Evolutionary conservation across 345 rosid species (phyloP), one percentile per base, ranked within the genome.

Genomic region (Arabidopsis suecica): DNA sequence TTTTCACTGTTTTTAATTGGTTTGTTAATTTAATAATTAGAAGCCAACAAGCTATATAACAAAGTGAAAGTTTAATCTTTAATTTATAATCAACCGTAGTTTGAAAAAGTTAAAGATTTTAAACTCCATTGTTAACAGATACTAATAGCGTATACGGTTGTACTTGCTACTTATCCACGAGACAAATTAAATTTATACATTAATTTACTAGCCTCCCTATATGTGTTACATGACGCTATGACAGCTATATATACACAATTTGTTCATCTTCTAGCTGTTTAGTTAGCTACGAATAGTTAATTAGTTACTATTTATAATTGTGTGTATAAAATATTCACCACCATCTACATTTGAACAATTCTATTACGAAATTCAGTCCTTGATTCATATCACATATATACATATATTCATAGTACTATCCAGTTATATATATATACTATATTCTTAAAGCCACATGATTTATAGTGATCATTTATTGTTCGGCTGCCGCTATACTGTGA

Each of bases 81-180:
- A 28, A 28, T 28, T 28, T 53, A 63, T 42, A 70, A 60, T 7
- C 28, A 69, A 67, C 38, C 69, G 9, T 40, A 50, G 20, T 62
- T 62, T 62, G 45, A 13, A 69, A 56, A 59, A 3, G 50, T 60
- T 50, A 18, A 49, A 44, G 20, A 42, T 60, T 40, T 47, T 42
- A 54, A 61, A 53, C 69, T 51, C 33, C 7, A 30, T 49, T 51
- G 47, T 50, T 40, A 74, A 68, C 55, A 22, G 49, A 54, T 53
- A n/a, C n/a, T n/a, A 61, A 10, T 63, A 63, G 71, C 80, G 80
- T 70, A 65, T 70, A 50, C 49, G 9, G 6, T 23, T 76, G 64
- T 53, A 28, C 14, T 63, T 49, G 57, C 65, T 54, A 55, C 65
- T 41, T 62, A 55, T 76, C 71, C 41, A 75, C 49, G 56, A 32